phyloP scores from a whole-genome alignment of 352 stramenopile genomes.

The Phytophthora fragariae region DNA sequence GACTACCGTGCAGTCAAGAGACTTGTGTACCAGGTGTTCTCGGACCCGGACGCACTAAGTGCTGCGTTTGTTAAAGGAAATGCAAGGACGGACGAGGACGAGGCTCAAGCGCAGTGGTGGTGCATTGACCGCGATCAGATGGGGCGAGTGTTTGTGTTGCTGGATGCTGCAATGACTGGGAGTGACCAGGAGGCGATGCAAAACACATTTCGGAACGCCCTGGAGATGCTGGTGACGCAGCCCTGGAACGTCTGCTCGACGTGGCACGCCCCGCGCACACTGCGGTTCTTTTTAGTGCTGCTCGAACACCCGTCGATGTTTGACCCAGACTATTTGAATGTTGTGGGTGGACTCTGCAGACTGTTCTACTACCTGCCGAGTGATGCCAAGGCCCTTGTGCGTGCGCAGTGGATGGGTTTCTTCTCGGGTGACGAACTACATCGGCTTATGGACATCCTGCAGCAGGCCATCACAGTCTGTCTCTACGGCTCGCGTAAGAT shows the following conservation, averaged over 20 bases:
- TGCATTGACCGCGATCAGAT: constrained; percentile 54
- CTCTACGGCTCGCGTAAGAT: constrained; percentile 76
- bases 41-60: constrained; percentile 63
- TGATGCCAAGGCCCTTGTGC: constrained; percentile 60
- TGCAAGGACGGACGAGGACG: constrained; percentile 13
- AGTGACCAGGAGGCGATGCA: constrained; percentile 59
- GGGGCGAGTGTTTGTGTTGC: constrained; percentile 52
- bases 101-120: constrained; percentile 54
- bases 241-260: constrained; percentile 82
- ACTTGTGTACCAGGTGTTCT: constrained; percentile 80
- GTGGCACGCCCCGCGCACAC: constrained; percentile 49
- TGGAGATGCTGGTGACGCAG: constrained; percentile 73
- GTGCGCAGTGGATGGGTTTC: constrained; percentile 59
- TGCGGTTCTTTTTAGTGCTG: constrained; percentile 80
- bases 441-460: constrained; percentile 71
- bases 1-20: constrained; percentile 66
- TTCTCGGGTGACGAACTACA: constrained; percentile 71
- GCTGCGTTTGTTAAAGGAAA: constrained; percentile 49
- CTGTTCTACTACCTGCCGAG: constrained; percentile 70
- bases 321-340: constrained; percentile 78
- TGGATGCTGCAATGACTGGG: constrained; percentile 46
- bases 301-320: constrained; percentile 81
- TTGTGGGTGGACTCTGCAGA: constrained; percentile 73
- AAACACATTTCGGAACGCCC: constrained; percentile 78
- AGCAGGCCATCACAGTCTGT: constrained; percentile 81